These are phyloP conservation scores for Trypanosoma conorhini DNA, from an alignment of 208 protist genomes.

Conservation along the genomic window DNA sequence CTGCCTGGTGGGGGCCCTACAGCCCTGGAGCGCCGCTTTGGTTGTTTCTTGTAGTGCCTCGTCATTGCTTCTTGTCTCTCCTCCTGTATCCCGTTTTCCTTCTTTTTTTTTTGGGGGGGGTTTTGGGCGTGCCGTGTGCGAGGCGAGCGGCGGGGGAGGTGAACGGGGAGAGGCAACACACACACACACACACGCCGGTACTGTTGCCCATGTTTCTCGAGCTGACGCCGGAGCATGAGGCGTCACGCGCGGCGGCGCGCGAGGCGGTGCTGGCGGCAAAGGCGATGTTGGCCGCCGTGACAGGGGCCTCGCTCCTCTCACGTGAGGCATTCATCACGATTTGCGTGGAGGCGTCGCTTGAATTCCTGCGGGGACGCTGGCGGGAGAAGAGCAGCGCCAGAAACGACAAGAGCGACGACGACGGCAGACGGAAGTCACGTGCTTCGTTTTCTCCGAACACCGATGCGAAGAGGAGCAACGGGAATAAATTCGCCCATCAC, in stretches of 20 bases:
- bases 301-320: conserved; percentile 4
- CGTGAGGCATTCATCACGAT: conserved; percentile 19
- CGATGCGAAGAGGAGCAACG: background rate
- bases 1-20: background rate
- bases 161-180: too few relatives aligned
- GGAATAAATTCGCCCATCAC: background rate
- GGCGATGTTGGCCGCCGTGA: conserved; percentile 8
- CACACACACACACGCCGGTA: background rate
- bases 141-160: background rate
- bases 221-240: background rate
- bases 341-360: conserved; percentile 18
- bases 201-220: background rate
- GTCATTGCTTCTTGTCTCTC: background rate
- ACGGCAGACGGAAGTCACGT: background rate
- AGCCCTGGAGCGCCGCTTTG: background rate
- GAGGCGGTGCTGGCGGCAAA: conserved; percentile 16
- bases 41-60: background rate
- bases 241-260: conserved; percentile 1
- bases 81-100: background rate
- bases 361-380: conserved; percentile 3
- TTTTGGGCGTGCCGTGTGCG: background rate
- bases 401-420: background rate
- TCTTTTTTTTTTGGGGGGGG: conserved; percentile 1
- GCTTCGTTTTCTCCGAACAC: background rate
- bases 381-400: background rate